These are phyloP conservation scores for Candida maltosa DNA, from an alignment of 805 yeast species.

Conservation along the genomic window DNA sequence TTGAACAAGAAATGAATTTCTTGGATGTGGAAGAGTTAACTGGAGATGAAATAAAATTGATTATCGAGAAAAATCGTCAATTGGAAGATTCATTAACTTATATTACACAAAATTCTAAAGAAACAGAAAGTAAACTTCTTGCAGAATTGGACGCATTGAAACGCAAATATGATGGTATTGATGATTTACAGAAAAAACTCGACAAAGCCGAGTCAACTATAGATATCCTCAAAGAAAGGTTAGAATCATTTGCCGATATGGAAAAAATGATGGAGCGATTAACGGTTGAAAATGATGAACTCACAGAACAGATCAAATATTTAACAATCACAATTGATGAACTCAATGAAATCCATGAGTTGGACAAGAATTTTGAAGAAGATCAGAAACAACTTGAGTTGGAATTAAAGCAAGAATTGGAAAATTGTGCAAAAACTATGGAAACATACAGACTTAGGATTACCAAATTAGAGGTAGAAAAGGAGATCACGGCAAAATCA, in stretches of 20 bases:
- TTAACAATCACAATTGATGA: constrained; percentile 41
- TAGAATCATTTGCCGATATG: constrained; percentile 34
- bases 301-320: constrained; percentile 26
- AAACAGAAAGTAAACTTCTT: constrained; percentile 20
- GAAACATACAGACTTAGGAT: constrained; percentile 14
- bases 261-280: constrained; percentile 32
- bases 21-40: constrained; percentile 12
- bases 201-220: constrained; percentile 20
- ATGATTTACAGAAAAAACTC: constrained; percentile 27
- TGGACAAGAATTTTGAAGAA: constrained; percentile 50
- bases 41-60: constrained; percentile 14
- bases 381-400: constrained; percentile 40
- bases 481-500: too few species aligned
- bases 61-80: constrained; percentile 30
- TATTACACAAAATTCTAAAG: constrained; percentile 22
- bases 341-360: constrained; percentile 45
- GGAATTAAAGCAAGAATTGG: constrained; percentile 40
- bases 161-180: constrained; percentile 11
- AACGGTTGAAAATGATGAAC: constrained; percentile 31
- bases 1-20: constrained; percentile 28
- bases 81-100: constrained; percentile 41
- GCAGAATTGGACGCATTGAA: constrained; percentile 15
- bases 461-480: too few species aligned
- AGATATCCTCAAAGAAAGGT: constrained; percentile 23
- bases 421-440: constrained; percentile 13